Base-by-base conservation (phyloP, 139 green algal species). In the Klebsormidium nitens region DNA sequence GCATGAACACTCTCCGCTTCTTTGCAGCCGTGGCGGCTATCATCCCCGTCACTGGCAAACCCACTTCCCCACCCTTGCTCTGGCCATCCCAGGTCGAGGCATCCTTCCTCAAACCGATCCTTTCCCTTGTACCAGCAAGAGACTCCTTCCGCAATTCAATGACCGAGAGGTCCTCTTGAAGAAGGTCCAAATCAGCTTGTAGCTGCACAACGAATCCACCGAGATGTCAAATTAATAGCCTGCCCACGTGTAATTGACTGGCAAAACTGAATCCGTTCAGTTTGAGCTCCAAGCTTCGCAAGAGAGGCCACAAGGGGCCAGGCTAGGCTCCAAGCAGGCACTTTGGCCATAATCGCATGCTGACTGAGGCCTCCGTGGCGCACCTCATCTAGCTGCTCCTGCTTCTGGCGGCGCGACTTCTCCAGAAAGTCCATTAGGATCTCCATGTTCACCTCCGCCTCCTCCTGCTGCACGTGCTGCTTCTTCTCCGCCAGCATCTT, bases 381-480 rank as follows among this genome's bases (percentile, higher is more conserved):
- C 37, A 78, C 71, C 63, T 78, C 71, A 11, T 74, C 34, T 11
- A 78, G 6, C 29, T 75, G 50, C 36, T 39, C 46, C 65, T 74
- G 71, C 32, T 78, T 78, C 26, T 78, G 67, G 19, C 56, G 64
- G n/a, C 64, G 42, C 2, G 71, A 78, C 8, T 52, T 44, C 23
- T 75, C 63, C 44, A 78, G 67, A 17, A 78, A 78, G 2, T 78
- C 64, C 1, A 78, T 3, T 1, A 78, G 55, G 36, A 78, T 78
- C n/a, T 75, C 64, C 71, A 75, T 78, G 59, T 75, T 75, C 19
- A 67, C 40, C 64, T 78, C 64, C 28, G 64, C 71, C 36, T 75
- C 71, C 29, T 78, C 71, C 36, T 78, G 64, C 38, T 75, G 26
- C 49, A 56, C 64, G 39, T 78, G 71, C 26, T 64, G 63, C 64